A percentile compares a stretch with the other conserved stretches of the same genome.
phyloP scores from a whole-genome alignment of 169 alveolate genomes.

The Plasmodium gonderi region DNA sequence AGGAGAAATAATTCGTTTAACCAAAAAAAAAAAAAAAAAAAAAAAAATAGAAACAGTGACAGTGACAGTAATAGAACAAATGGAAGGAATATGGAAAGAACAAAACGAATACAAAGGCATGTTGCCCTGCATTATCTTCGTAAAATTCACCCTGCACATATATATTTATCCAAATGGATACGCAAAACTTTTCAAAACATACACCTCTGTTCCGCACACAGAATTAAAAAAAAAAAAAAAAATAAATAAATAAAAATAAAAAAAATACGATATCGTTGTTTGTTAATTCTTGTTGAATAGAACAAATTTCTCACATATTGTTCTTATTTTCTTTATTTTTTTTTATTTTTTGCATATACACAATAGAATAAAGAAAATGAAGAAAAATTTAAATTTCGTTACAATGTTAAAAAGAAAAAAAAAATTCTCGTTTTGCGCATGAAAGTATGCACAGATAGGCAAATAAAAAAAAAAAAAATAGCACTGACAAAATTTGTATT shows the following conservation, averaged over 20 bases:
- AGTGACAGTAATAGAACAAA: too few species aligned
- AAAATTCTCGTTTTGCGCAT: slow-evolving; percentile 1
- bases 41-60: not conserved
- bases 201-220: slow-evolving; percentile 23
- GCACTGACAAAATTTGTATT: not conserved
- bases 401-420: not conserved
- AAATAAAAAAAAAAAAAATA: slow-evolving; percentile 3
- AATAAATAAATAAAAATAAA: not conserved
- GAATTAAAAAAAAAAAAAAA: not conserved
- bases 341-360: slow-evolving; percentile 2
- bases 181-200: slow-evolving; percentile 9
- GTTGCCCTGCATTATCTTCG: not conserved
- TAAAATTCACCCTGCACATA: not conserved
- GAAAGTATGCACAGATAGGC: slow-evolving; percentile 41
- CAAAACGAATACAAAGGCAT: not conserved
- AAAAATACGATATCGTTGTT: not conserved
- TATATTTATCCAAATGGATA: not conserved
- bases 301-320: slow-evolving; percentile 20
- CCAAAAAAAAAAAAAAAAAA: not conserved
- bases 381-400: not conserved
- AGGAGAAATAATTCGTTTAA: not conserved
- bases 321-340: not conserved
- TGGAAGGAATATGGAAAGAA: not conserved
- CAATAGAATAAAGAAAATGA: not conserved
- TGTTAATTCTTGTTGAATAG: slow-evolving; percentile 12